Evolutionary conservation across 768 basidiomycete species (phyloP).

Genomic region (Hirschioporus abietinus): DNA sequence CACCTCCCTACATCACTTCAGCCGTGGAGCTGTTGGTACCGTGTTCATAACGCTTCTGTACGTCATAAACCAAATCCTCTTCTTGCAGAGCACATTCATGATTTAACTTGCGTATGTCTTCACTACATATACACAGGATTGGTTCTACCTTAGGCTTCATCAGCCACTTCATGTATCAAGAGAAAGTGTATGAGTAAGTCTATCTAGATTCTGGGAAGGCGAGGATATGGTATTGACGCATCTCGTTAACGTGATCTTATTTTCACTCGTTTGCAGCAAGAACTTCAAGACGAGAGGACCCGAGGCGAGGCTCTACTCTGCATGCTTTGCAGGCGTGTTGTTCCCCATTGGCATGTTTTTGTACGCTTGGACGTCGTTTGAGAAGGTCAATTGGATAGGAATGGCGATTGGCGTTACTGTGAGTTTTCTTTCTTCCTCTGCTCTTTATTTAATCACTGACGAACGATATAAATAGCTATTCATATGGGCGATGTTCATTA

Average conservation of each 20-base stretch:
- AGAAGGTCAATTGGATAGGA: slow-evolving; percentile 55
- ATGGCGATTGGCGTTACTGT: slow-evolving; percentile 44
- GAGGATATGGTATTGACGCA: background rate
- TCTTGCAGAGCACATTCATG: slow-evolving; percentile 9
- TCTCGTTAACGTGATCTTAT: no score
- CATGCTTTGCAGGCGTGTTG: slow-evolving; percentile 49
- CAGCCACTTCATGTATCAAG: slow-evolving; percentile 39
- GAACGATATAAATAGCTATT: slow-evolving; percentile 32
- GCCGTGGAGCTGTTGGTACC: slow-evolving; percentile 51
- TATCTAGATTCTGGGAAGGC: no score
- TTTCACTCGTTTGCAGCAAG: slow-evolving; percentile 14
- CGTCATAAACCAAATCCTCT: slow-evolving; percentile 14
- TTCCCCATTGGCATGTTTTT: slow-evolving; percentile 64
- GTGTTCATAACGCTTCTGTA: slow-evolving; percentile 55
- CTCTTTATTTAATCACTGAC: background rate
- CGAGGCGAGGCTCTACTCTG: slow-evolving; percentile 57
- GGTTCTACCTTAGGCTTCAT: slow-evolving; percentile 47
- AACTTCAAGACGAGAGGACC: slow-evolving; percentile 27
- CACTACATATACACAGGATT: slow-evolving; percentile 40
- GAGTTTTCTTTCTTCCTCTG: background rate
- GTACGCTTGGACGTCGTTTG: slow-evolving; percentile 63
- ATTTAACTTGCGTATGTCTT: no score
- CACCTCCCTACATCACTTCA: slow-evolving; percentile 51
- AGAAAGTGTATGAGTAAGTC: slow-evolving; percentile 43
- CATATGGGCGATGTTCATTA: slow-evolving; percentile 44